phyloP scores from a whole-genome alignment of 257 asterid genomes.

The Penstemon davidsonii region DNA sequence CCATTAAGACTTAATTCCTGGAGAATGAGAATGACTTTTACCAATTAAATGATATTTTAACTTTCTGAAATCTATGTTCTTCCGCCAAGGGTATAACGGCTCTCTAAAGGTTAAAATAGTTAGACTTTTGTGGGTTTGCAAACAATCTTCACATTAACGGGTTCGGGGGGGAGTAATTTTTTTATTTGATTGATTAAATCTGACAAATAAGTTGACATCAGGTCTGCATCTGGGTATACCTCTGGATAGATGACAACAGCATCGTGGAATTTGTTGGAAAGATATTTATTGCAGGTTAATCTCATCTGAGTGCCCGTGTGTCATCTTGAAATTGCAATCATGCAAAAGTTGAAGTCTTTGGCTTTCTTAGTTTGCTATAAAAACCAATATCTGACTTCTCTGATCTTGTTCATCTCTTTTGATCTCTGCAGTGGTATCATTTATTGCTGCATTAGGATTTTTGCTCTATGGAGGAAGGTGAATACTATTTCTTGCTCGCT shows the following conservation, averaged over 20 bases:
- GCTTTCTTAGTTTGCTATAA: slow-evolving; percentile 20
- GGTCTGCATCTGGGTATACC: slow-evolving; percentile 80
- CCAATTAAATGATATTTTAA: neutral
- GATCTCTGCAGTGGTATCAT: slow-evolving; percentile 72
- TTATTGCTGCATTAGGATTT: slow-evolving; percentile 88
- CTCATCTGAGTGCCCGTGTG: slow-evolving; percentile 22
- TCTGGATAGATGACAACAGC: slow-evolving; percentile 63
- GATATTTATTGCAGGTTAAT: slow-evolving; percentile 82
- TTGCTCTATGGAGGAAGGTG: slow-evolving; percentile 96
- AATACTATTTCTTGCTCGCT: slow-evolving; percentile 21
- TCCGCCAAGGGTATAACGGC: slow-evolving; percentile 5
- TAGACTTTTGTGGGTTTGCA: neutral
- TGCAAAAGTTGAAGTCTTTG: slow-evolving; percentile 14
- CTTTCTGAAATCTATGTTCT: neutral
- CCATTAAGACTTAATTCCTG: neutral
- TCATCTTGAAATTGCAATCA: slow-evolving; percentile 20
- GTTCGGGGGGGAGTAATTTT: slow-evolving; percentile 1
- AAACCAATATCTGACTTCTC: slow-evolving; percentile 19
- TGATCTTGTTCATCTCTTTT: slow-evolving; percentile 34
- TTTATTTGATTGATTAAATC: slow-evolving; percentile 21
- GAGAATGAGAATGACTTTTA: neutral
- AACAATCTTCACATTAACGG: neutral
- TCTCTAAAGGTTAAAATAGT: neutral
- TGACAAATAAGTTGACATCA: slow-evolving; percentile 35
- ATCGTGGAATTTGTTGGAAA: slow-evolving; percentile 61